Evolutionary conservation across 352 stramenopile species (phyloP).

Genomic region (Globisporangium orthogonon): DNA sequence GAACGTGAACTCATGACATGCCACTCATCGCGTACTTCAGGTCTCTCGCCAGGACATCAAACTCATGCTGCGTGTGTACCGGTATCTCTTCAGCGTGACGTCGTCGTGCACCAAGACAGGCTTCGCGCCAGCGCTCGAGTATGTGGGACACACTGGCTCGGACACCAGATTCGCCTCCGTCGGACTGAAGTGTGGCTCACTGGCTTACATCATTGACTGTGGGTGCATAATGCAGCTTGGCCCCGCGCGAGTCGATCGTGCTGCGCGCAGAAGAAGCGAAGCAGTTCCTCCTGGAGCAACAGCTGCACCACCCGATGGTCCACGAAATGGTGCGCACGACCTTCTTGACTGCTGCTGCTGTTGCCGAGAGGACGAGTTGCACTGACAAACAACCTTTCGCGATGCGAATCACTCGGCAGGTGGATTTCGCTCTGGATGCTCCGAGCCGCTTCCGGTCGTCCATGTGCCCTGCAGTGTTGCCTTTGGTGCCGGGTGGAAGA

Average conservation of each 20-base stretch:
- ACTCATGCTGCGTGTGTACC: constrained; percentile 65
- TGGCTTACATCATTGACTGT: not conserved
- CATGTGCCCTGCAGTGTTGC: constrained; percentile 39
- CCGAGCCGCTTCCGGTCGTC: constrained; percentile 54
- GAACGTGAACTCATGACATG: no score
- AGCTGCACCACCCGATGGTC: constrained; percentile 40
- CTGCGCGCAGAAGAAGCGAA: constrained; percentile 50
- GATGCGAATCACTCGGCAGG: constrained; percentile 16
- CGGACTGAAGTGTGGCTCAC: not conserved
- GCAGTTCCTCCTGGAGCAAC: constrained; percentile 34
- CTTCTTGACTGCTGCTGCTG: no score
- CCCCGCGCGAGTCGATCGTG: constrained; percentile 41
- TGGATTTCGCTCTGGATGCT: constrained; percentile 60
- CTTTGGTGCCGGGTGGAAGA: not conserved
- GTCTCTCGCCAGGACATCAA: constrained; percentile 66
- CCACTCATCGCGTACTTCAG: constrained; percentile 1
- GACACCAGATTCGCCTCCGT: no score
- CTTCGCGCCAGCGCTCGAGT: constrained; percentile 74
- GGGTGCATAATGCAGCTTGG: constrained; percentile 28
- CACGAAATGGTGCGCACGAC: constrained; percentile 42
- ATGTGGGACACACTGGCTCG: constrained; percentile 4
- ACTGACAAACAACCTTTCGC: no score
- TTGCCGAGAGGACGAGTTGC: no score
- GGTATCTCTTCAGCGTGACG: constrained; percentile 64
- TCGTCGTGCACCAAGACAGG: constrained; percentile 45